Evolutionary conservation across 495 filamentous ascomycete genomes (phyloP).

Genomic region (Xylaria sp.): DNA sequence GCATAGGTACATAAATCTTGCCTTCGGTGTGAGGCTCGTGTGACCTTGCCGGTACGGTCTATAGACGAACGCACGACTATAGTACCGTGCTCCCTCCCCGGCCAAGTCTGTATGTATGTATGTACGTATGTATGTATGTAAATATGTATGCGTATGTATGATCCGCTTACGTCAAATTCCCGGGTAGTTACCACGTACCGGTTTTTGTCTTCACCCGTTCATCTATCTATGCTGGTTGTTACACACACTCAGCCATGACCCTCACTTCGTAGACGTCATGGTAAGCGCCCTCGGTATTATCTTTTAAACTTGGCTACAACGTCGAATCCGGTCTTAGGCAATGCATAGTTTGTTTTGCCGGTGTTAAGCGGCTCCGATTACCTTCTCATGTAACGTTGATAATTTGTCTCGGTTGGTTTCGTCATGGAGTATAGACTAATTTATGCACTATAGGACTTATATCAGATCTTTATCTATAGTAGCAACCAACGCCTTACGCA

Average conservation of each 20-base stretch:
- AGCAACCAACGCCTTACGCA: not conserved
- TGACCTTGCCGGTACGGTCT: constrained; percentile 14
- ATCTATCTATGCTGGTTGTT: constrained; percentile 2
- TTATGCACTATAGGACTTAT: constrained; percentile 7
- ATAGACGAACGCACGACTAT: not conserved
- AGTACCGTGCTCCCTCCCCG: not conserved
- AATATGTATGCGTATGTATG: not conserved
- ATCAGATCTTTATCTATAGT: not conserved
- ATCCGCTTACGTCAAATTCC: constrained; percentile 18
- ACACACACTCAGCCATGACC: constrained; percentile 12
- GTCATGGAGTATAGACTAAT: not conserved
- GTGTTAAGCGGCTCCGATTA: not conserved
- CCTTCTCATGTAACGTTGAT: not conserved
- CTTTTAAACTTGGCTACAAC: not conserved
- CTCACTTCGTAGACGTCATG: constrained; percentile 1
- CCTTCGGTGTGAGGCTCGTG: constrained; percentile 26
- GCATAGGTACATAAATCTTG: constrained; percentile 9
- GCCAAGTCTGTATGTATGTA: not conserved
- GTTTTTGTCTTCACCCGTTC: constrained; percentile 7
- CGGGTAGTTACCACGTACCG: constrained; percentile 16
- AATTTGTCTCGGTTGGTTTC: not conserved
- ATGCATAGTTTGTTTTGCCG: not conserved
- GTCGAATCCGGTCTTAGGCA: not conserved
- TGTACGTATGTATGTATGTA: not conserved
- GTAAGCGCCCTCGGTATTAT: not conserved